Evolutionary conservation across 2,329 filamentous ascomycete species (phyloP), one percentile per base, ranked within the genome.

Genomic region (Calonectria multiphialidica): DNA sequence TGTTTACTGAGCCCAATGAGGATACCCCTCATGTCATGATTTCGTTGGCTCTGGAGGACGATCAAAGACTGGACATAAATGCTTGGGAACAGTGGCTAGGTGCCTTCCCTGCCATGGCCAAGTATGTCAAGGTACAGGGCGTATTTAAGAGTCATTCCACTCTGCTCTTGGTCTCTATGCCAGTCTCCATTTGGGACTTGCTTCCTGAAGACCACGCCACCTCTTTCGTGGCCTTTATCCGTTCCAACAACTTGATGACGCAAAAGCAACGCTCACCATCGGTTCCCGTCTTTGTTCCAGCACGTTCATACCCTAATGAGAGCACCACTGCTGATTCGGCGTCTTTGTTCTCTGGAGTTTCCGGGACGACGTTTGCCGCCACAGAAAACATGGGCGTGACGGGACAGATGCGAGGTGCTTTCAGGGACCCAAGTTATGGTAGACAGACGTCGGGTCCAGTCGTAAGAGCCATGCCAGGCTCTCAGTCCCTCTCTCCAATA

Each of bases 61-160:
- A 91, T 64, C 89, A 91, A 73, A 82, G 84, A 16, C 80, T 91
- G 1, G 89, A 91, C 57, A 82, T 92, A n/a, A 86, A 88, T 68
- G 88, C 88, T 5, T 91, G 90, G 89, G 87, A 91, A 76, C 85
- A 87, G 67, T 91, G 90, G 89, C 83, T 91, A 3, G 81, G 84
- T 33, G 86, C 84, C 21, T 90, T 91, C 72, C 90, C 90, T 0
- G 87, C 88, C 2, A 82, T 91, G 68, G 89, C 89, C 49, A 91
- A 89, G 75, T 89, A 90, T 73, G 89, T 90, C 80, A 90, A 90
- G 76, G 87, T 92, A 7, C 89, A 92, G 76, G 90, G 89, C 10
- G 86, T 91, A 1, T 92, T 91, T 80, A 90, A 90, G 77, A 91
- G 90, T 62, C 89, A 91, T 75, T 91, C 90, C 0, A 91, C 88